Evolutionary conservation across 495 filamentous ascomycete genomes (phyloP).

Genomic region (Penicillium cinerascens): DNA sequence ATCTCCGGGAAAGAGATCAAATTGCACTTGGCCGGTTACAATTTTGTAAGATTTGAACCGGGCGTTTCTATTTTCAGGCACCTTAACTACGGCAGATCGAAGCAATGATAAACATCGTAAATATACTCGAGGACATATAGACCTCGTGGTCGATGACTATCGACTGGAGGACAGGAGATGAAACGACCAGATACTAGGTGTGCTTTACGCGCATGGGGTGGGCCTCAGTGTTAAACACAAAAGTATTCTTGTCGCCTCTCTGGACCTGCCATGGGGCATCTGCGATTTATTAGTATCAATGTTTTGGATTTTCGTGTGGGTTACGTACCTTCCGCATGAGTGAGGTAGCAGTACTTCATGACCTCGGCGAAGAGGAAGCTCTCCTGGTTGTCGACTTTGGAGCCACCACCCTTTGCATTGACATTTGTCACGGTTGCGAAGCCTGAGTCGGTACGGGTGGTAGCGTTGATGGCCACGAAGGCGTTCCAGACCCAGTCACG

Average conservation of each 20-base stretch:
- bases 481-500: slow-evolving; percentile 84
- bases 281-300: slow-evolving; percentile 18
- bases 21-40: too few relatives aligned
- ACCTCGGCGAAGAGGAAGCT: slow-evolving; percentile 91
- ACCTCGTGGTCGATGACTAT: slow-evolving; percentile 4
- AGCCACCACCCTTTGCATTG: slow-evolving; percentile 58
- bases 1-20: too few relatives aligned
- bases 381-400: slow-evolving; percentile 69
- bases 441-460: slow-evolving; percentile 60
- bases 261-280: slow-evolving; percentile 67
- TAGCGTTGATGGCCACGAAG: slow-evolving; percentile 66
- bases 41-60: too few relatives aligned
- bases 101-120: not conserved
- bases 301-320: not conserved
- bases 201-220: slow-evolving; percentile 63
- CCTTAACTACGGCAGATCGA: not conserved
- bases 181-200: slow-evolving; percentile 6
- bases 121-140: not conserved
- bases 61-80: too few relatives aligned
- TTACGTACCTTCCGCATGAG: slow-evolving; percentile 45
- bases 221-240: slow-evolving; percentile 83
- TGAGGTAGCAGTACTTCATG: slow-evolving; percentile 79
- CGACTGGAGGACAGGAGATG: slow-evolving; percentile 6
- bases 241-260: slow-evolving; percentile 53
- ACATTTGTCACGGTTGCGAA: slow-evolving; percentile 66